These are phyloP conservation scores for Suillus paluster DNA, from an alignment of 768 basidiomycete species.

Conservation along the genomic window DNA sequence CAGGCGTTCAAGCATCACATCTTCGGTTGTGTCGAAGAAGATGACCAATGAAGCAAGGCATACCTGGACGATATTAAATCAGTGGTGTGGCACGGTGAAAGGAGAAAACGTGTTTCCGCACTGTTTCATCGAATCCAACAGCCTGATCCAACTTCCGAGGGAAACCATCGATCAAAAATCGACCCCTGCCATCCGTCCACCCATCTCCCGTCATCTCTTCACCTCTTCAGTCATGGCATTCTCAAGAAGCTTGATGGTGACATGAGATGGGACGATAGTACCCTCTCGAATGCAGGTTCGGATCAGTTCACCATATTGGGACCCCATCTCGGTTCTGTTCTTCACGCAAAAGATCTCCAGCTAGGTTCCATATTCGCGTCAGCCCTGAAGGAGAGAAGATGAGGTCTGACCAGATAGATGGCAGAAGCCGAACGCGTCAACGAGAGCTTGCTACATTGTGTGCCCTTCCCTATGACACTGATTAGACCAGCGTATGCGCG, in stretches of 20 bases:
- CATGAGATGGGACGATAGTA: slow-evolving; percentile 93
- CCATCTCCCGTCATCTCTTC: slow-evolving; percentile 48
- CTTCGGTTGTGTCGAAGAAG: slow-evolving; percentile 86
- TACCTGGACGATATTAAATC: slow-evolving; percentile 51
- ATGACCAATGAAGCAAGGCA: slow-evolving; percentile 81
- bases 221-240: slow-evolving; percentile 83
- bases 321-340: slow-evolving; percentile 90
- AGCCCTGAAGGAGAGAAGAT: slow-evolving; percentile 2
- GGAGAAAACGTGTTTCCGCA: slow-evolving; percentile 39
- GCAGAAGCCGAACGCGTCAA: slow-evolving; percentile 83
- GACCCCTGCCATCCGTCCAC: slow-evolving; percentile 74
- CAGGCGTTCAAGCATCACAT: slow-evolving; percentile 84
- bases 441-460: slow-evolving; percentile 88
- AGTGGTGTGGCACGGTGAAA: neutral
- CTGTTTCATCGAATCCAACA: slow-evolving; percentile 83
- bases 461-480: slow-evolving; percentile 80
- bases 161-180: slow-evolving; percentile 97
- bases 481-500: slow-evolving; percentile 11
- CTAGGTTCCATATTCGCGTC: slow-evolving; percentile 40
- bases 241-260: slow-evolving; percentile 94
- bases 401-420: slow-evolving; percentile 83
- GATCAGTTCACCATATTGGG: slow-evolving; percentile 83
- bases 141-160: slow-evolving; percentile 99
- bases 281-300: slow-evolving; percentile 89
- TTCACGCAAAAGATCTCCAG: slow-evolving; percentile 96